Evolutionary conservation across 1,284 basidiomycete species (phyloP).

Genomic region (Marasmius fiardii): DNA sequence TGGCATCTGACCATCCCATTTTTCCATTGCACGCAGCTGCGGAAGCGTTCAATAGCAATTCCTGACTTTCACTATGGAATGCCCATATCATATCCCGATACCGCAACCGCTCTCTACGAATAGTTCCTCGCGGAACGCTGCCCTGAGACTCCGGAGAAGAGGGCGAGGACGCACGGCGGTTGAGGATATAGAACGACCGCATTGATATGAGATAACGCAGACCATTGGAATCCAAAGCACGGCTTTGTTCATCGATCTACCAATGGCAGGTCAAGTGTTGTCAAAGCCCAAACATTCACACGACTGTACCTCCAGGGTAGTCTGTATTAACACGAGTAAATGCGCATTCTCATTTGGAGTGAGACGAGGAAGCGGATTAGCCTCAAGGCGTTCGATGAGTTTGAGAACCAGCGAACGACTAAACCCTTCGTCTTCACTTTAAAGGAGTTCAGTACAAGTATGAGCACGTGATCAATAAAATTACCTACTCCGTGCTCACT

Average conservation of each 20-base stretch:
- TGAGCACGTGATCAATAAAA: slow-evolving; percentile 8
- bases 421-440: slow-evolving; percentile 61
- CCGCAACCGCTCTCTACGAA: slow-evolving; percentile 68
- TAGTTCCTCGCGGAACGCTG: slow-evolving; percentile 37
- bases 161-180: slow-evolving; percentile 51
- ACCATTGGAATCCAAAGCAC: slow-evolving; percentile 86
- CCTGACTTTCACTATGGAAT: slow-evolving; percentile 90
- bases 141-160: slow-evolving; percentile 42
- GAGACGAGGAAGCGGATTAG: slow-evolving; percentile 63
- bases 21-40: slow-evolving; percentile 73
- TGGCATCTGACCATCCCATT: slow-evolving; percentile 87
- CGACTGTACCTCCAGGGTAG: slow-evolving; percentile 75
- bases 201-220: slow-evolving; percentile 88
- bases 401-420: slow-evolving; percentile 57
- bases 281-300: background rate
- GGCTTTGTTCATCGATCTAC: slow-evolving; percentile 82
- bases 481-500: slow-evolving; percentile 40
- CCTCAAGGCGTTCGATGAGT: slow-evolving; percentile 64
- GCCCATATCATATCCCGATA: slow-evolving; percentile 96
- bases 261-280: background rate
- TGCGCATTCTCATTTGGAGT: slow-evolving; percentile 77
- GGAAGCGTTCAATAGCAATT: slow-evolving; percentile 72
- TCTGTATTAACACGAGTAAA: slow-evolving; percentile 78
- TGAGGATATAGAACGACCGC: slow-evolving; percentile 79
- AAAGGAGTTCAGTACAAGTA: background rate